Percentiles rank a stretch among this genome's conserved stretches.
Conservation (phyloP, 2,329 filamentous ascomycete species). For the Aspergillus transmontanensis region DNA sequence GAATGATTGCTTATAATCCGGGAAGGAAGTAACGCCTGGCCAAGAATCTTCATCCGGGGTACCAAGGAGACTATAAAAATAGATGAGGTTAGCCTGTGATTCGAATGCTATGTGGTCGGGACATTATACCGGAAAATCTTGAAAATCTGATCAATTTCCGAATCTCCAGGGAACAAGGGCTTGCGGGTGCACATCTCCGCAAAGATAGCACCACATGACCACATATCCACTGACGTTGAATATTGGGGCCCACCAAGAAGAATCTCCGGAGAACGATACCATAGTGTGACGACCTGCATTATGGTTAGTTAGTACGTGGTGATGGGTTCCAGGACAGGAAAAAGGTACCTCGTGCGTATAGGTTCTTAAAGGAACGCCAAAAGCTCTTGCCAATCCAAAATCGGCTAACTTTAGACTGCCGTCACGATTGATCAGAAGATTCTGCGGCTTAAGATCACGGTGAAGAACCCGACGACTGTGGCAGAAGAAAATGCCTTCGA, state of each 20-base stretch:
- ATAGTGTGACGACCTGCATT: constrained; percentile 77
- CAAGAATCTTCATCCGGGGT: constrained; percentile 80
- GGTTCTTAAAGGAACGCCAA: constrained; percentile 85
- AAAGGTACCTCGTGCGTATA: constrained; percentile 78
- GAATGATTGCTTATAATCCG: constrained; percentile 89
- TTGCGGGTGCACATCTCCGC: constrained; percentile 96
- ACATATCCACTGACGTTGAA: constrained; percentile 94
- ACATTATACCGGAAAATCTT: constrained; percentile 79
- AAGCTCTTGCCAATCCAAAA: constrained; percentile 86
- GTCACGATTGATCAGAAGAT: constrained; percentile 80
- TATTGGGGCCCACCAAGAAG: constrained; percentile 88
- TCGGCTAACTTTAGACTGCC: constrained; percentile 89
- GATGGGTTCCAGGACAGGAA: neutral
- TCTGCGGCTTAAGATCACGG: constrained; percentile 88
- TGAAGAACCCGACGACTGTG: constrained; percentile 86
- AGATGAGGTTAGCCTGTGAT: neutral
- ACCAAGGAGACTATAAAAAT: constrained; percentile 67
- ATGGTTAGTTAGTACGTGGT: neutral
- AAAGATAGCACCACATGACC: constrained; percentile 92
- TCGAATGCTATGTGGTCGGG: constrained; percentile 19
- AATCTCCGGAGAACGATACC: constrained; percentile 91
- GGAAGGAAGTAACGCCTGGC: constrained; percentile 90
- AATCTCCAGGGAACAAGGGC: constrained; percentile 88
- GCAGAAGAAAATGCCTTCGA: constrained; percentile 82
- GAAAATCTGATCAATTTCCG: constrained; percentile 92